Base-by-base conservation (phyloP, 2,329 filamentous ascomycete genomes). In the Pseudohalonectria lignicola region DNA sequence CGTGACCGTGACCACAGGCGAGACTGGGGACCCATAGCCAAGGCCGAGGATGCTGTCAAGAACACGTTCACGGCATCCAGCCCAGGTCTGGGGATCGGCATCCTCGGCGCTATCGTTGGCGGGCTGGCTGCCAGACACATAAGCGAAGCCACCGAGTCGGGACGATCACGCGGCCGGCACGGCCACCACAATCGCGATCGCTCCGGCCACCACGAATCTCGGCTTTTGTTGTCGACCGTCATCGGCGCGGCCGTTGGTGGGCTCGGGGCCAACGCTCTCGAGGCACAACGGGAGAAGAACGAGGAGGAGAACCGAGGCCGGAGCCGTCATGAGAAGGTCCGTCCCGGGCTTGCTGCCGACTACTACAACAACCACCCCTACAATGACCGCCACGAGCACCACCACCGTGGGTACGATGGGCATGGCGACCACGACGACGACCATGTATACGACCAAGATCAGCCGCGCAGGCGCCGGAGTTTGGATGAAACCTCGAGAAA, bases 221-320 rank as follows among this genome's bases (percentile, higher is more conserved):
- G 53, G 25, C 54, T 55, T 36, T 52, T 67, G 37, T 50, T 73
- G 13, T 65, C 67, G 4, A 72, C 71, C 9, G 54, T 74, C 9
- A 59, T 74, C 4, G 71, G 71, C 2, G 71, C 69, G 2, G 66
- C 71, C 4, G 69, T 71, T 1, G 71, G 69, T 3, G 71, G 70
- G 4, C 57, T 76, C 9, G 69, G 69, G 4, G 71, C 70, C 11
- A 75, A 71, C 38, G 67, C 64, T 12, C 49, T 71, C 26, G 62
- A 66, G 44, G 64, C 53, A 36, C 54, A 55, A 6, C 53, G 54
- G 11, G 54, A 56, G 12, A 52, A 53, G 23, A 10, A 28, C 10
- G 36, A 41, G n/a, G 53, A 60, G 41, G 43, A 53, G 11, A 53
- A 51, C 21, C 53, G 54, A 40, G 55, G 51, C 9, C 29, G 38